phyloP scores from a whole-genome alignment of 495 filamentous ascomycete genomes.

The Neurospora sp. region DNA sequence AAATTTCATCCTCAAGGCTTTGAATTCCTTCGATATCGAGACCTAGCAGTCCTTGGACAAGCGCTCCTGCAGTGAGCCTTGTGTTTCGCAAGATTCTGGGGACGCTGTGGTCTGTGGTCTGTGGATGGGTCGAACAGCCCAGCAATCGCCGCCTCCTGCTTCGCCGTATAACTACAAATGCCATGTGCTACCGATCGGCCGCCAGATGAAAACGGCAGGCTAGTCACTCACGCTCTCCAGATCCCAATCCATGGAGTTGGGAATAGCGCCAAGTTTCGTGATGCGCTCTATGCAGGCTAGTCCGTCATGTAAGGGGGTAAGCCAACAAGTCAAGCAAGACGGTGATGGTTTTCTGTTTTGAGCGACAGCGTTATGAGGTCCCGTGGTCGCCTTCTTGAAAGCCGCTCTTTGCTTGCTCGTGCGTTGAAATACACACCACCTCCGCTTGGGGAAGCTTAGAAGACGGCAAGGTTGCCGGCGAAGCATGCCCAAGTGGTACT shows the following conservation, averaged over 20 bases:
- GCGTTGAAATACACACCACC: too few relatives aligned
- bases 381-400: neutral
- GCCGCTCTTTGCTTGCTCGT: too few relatives aligned
- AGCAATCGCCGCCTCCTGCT: neutral
- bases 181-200: neutral
- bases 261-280: slow-evolving; percentile 4
- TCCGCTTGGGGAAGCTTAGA: neutral
- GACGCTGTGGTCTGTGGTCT: neutral
- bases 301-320: neutral
- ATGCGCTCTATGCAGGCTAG: slow-evolving; percentile 1
- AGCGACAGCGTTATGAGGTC: neutral
- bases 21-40: neutral
- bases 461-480: neutral
- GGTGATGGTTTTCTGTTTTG: neutral
- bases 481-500: neutral
- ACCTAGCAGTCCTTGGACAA: neutral
- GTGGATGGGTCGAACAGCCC: neutral
- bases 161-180: neutral
- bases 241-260: slow-evolving; percentile 13
- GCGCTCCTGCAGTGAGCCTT: neutral
- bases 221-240: neutral
- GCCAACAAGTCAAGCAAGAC: neutral
- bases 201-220: neutral
- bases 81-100: neutral
- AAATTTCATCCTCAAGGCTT: neutral